Evolutionary conservation across 345 rosid genomes (phyloP), one percentile per base, ranked within the genome.

Genomic region (Boechera stricta): DNA sequence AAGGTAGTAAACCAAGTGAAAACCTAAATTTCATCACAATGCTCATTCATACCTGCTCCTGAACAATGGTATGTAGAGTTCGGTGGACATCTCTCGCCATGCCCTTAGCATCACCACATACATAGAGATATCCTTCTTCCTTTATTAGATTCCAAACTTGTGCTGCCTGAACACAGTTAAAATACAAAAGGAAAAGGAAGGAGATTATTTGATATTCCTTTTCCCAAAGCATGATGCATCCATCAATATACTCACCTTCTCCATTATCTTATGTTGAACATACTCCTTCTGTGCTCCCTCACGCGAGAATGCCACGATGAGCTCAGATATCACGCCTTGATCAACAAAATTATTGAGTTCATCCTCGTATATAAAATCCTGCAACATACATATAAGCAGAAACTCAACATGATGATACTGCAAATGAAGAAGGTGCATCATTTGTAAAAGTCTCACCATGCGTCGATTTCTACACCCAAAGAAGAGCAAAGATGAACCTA

Each of bases 211-310:
- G 18, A 44, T 10, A 35, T 51, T 42, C 2, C 5, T 66, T 54
- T 59, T 39, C 44, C 9, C 21, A 79, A 59, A 51, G 15, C 42
- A 21, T 48, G 60, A 41, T 41, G 36, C 35, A 35, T 71, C 64
- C 47, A 13, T 10, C n/a, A 6, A 21, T 15, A 47, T 10, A 63
- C 70, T 61, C 82, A 90, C 98, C 86, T 89, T 92, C 76, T 88
- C 90, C 73, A 82, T 76, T 79, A 95, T 89, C 82, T 89, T 92
- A 81, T 95, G 97, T 76, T 95, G 99, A 73, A 92, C 99, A 44
- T 95, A 95, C 64, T 95, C 90, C 85, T 95, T 95, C 61, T 81
- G 84, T n/a, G 96, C 87, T 67, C 99, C 99, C 75, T 92, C 97
- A 6, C 98, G 95, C n/a, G 99, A 95, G 84, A 95, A 95, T 57